These are phyloP conservation scores for Nakazawaea pomicola DNA, from an alignment of 805 yeast species.

Conservation along the genomic window DNA sequence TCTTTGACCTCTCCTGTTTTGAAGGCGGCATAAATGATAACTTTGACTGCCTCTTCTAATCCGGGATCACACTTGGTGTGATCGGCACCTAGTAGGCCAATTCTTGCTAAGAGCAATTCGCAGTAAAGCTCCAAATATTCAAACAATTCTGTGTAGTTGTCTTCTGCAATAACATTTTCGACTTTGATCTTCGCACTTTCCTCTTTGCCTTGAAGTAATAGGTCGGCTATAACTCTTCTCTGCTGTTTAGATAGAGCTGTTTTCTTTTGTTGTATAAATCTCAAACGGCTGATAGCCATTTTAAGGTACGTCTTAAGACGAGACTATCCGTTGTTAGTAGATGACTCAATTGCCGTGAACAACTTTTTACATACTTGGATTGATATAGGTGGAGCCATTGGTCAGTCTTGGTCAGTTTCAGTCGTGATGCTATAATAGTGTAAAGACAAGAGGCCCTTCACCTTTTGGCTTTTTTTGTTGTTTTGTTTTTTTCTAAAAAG, in stretches of 20 bases:
- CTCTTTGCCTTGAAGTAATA: constrained; percentile 65
- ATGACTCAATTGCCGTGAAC: too few species aligned
- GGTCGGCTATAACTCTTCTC: constrained; percentile 66
- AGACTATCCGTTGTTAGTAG: constrained; percentile 2
- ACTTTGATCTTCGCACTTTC: constrained; percentile 80
- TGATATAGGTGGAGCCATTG: constrained; percentile 7
- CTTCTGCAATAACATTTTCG: constrained; percentile 80
- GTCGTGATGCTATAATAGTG: too few species aligned
- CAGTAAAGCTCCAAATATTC: constrained; percentile 80
- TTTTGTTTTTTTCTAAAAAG: too few species aligned
- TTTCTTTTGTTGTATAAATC: constrained; percentile 70
- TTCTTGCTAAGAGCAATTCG: constrained; percentile 73
- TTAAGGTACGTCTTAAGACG: constrained; percentile 39
- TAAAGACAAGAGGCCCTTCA: too few species aligned
- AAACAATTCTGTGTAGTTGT: constrained; percentile 69
- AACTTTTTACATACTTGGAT: constrained; percentile 7
- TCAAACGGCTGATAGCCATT: constrained; percentile 67
- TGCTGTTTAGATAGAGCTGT: constrained; percentile 72
- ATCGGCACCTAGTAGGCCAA: constrained; percentile 48
- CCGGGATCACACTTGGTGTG: constrained; percentile 43
- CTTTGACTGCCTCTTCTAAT: constrained; percentile 70
- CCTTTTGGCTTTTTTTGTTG: too few species aligned
- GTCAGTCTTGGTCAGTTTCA: too few species aligned
- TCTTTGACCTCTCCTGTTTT: constrained; percentile 71
- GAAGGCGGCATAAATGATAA: constrained; percentile 64